These are phyloP conservation scores for Nicotiana undulata DNA, from an alignment of 257 asterid genomes.

Conservation along the genomic window DNA sequence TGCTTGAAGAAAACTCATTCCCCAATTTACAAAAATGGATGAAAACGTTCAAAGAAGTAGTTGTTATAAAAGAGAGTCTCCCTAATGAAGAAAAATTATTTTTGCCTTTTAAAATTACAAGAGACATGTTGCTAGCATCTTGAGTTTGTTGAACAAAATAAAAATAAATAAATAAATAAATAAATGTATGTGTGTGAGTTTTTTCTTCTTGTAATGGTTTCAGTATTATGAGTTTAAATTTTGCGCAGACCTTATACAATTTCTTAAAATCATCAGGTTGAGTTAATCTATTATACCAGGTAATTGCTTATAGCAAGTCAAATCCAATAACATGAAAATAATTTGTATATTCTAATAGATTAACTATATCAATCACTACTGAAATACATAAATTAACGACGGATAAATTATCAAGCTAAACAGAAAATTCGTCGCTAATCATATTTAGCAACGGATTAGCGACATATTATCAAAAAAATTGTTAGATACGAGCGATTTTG, in stretches of 20 bases:
- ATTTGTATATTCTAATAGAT: too few relatives aligned
- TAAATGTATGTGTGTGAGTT: background rate
- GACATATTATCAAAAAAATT: too few relatives aligned
- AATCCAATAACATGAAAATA: background rate
- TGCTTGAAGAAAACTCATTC: background rate
- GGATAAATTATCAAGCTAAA: too few relatives aligned
- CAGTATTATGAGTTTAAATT: background rate
- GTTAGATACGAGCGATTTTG: too few relatives aligned
- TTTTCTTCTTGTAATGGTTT: background rate
- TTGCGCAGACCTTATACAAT: too few relatives aligned
- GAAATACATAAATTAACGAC: too few relatives aligned
- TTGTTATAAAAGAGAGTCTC: slow-evolving; percentile 6
- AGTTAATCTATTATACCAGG: background rate
- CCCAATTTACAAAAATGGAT: slow-evolving; percentile 10
- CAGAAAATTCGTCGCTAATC: too few relatives aligned
- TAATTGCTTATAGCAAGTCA: too few relatives aligned
- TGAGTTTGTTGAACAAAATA: background rate
- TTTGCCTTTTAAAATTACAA: background rate
- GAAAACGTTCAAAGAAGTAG: slow-evolving; percentile 2
- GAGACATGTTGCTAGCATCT: background rate
- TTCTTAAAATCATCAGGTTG: background rate
- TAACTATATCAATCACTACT: too few relatives aligned
- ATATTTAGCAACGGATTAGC: too few relatives aligned
- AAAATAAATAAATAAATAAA: too few relatives aligned
- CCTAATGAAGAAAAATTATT: background rate